Percentiles rank a stretch among this genome's conserved stretches.
phyloP scores from a whole-genome alignment of 768 basidiomycete genomes.

The Strobilomyces confusus region DNA sequence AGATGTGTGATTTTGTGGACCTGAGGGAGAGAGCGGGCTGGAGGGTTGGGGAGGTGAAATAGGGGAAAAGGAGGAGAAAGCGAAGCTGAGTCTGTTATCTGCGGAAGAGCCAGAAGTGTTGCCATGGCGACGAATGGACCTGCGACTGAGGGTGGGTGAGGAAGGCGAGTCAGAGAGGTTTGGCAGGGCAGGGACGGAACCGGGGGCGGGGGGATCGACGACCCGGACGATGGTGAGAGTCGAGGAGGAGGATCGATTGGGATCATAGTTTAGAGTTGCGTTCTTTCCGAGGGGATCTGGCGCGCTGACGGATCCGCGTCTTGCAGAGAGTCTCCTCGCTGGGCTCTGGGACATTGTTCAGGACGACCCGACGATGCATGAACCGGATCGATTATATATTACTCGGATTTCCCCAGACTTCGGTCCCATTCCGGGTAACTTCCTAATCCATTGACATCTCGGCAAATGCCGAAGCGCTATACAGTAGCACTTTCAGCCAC shows the following conservation, averaged over 20 bases:
- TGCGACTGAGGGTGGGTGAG: constrained; percentile 26
- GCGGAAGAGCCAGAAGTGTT: constrained; percentile 26
- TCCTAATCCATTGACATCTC: constrained; percentile 5
- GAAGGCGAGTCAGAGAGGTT: constrained; percentile 26
- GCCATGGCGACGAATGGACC: constrained; percentile 31
- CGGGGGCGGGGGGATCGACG: constrained; percentile 31
- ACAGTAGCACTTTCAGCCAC: constrained; percentile 25
- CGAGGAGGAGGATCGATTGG: constrained; percentile 53
- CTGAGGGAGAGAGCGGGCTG: constrained; percentile 21
- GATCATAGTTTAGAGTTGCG: constrained; percentile 47
- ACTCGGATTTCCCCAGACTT: background rate
- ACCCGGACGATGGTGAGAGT: constrained; percentile 76
- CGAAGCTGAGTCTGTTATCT: constrained; percentile 52
- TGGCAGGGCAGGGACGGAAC: constrained; percentile 20
- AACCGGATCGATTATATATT: background rate
- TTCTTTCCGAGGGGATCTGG: constrained; percentile 65
- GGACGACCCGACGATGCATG: background rate
- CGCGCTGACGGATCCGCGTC: constrained; percentile 68
- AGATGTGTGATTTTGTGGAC: constrained; percentile 31
- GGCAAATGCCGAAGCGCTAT: constrained; percentile 20
- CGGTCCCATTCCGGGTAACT: background rate
- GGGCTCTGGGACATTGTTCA: constrained; percentile 18
- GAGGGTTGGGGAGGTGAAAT: constrained; percentile 18
- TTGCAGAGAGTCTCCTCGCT: constrained; percentile 39
- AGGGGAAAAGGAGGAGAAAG: constrained; percentile 58